Percentiles rank a stretch among this genome's conserved stretches.
Evolutionary conservation across 1,139 yeast genomes (phyloP).

Genomic region (Hemisphaericaspora lyxosophila): DNA sequence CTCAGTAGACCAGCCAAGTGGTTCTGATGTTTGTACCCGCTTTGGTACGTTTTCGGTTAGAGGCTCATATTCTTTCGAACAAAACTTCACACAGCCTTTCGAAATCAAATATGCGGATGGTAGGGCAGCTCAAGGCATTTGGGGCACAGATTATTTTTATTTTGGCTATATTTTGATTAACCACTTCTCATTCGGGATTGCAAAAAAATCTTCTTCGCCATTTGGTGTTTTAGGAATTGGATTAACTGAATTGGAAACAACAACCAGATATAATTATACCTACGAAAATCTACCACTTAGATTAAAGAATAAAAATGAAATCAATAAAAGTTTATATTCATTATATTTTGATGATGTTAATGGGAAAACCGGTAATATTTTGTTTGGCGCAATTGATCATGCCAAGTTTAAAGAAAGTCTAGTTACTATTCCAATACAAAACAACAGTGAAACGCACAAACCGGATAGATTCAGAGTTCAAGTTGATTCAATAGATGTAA

Average conservation of each 20-base stretch:
- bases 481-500: conserved; percentile 17
- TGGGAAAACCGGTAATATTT: conserved; percentile 27
- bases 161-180: conserved; percentile 43
- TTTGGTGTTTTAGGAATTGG: conserved; percentile 59
- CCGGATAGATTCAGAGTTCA: conserved; percentile 14
- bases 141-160: conserved; percentile 49
- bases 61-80: conserved; percentile 30
- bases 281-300: conserved; percentile 36
- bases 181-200: conserved; percentile 52
- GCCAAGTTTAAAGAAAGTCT: conserved; percentile 45
- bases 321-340: conserved; percentile 50
- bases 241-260: conserved; percentile 50
- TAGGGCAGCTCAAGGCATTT: conserved; percentile 58
- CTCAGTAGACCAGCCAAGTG: no score
- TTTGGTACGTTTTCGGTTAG: conserved; percentile 42
- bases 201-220: conserved; percentile 40
- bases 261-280: conserved; percentile 16
- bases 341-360: conserved; percentile 44
- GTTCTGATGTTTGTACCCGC: conserved; percentile 33
- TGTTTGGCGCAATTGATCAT: conserved; percentile 40
- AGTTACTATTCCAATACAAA: conserved; percentile 11
- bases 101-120: conserved; percentile 75
- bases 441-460: conserved; percentile 5
- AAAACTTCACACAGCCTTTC: conserved; percentile 42
- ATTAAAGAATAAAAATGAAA: conserved; percentile 43